Percentiles rank a stretch among this genome's conserved stretches.
Evolutionary conservation across 495 filamentous ascomycete species (phyloP).

Genomic region (Annulohypoxylon stygium): DNA sequence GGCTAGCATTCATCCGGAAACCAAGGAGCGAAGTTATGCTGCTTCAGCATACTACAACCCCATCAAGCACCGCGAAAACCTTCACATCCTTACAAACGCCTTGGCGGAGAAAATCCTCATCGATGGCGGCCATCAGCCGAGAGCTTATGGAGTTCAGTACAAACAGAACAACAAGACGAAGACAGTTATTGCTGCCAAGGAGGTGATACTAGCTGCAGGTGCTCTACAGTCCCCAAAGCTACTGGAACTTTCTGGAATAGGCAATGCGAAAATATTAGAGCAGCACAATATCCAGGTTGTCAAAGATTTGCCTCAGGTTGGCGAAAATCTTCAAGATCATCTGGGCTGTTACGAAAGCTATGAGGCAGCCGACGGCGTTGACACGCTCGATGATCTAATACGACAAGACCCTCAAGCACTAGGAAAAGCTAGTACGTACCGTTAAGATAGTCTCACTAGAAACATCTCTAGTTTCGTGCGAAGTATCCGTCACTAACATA

Average conservation of each 20-base stretch:
- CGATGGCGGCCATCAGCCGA: conserved; percentile 45
- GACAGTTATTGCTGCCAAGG: conserved; percentile 57
- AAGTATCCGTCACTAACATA: not conserved
- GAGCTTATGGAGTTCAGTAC: conserved; percentile 59
- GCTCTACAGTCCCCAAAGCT: conserved; percentile 69
- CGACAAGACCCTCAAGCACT: conserved; percentile 21
- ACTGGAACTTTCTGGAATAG: conserved; percentile 68
- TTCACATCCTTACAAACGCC: conserved; percentile 55
- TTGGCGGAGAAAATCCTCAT: conserved; percentile 61
- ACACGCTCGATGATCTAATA: conserved; percentile 24
- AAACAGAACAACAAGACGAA: conserved; percentile 45
- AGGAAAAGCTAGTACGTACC: conserved; percentile 9
- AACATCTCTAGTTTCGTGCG: not conserved
- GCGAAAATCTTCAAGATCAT: conserved; percentile 70
- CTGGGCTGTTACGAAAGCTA: conserved; percentile 47
- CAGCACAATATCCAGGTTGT: conserved; percentile 58
- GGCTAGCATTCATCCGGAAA: conserved; percentile 52
- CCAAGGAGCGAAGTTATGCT: conserved; percentile 49
- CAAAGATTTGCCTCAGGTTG: conserved; percentile 65
- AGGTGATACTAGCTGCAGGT: conserved; percentile 69
- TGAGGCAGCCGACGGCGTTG: conserved; percentile 26
- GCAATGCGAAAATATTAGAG: conserved; percentile 58
- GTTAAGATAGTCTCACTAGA: not conserved
- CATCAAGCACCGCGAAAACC: conserved; percentile 52
- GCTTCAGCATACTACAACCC: conserved; percentile 50